phyloP scores from a whole-genome alignment of 345 rosid species.

The Brassica cretica region DNA sequence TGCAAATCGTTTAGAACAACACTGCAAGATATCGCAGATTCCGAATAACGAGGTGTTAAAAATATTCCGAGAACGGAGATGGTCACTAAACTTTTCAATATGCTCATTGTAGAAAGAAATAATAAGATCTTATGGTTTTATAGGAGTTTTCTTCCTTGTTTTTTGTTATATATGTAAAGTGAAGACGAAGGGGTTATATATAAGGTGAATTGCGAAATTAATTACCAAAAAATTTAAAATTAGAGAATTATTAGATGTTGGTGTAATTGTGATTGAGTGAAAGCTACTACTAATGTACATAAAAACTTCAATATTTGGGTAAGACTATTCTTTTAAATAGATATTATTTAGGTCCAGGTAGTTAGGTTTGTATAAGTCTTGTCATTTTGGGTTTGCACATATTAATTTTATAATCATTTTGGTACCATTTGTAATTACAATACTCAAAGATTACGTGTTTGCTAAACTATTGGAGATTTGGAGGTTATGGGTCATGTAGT shows the following conservation, averaged over 20 bases:
- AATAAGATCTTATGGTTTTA: not conserved
- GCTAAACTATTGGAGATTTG: conserved; percentile 12
- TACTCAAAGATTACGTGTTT: conserved; percentile 28
- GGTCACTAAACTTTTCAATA: conserved; percentile 17
- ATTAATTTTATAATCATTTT: conserved; percentile 16
- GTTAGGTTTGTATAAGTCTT: conserved; percentile 22
- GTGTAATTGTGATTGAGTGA: conserved; percentile 37
- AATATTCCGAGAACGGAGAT: conserved; percentile 36
- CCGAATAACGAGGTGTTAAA: conserved; percentile 40
- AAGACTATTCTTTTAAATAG: not conserved
- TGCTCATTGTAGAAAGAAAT: conserved; percentile 6
- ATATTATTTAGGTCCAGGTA: conserved; percentile 17
- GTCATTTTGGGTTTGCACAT: conserved; percentile 34
- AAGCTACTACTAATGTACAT: conserved; percentile 13
- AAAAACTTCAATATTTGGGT: conserved; percentile 24
- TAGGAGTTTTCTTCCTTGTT: not conserved
- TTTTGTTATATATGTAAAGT: conserved; percentile 12
- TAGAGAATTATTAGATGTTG: conserved; percentile 26
- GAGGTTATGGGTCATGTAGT: conserved; percentile 12
- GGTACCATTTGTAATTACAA: conserved; percentile 20
- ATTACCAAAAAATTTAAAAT: not conserved
- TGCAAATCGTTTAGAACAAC: conserved; percentile 60
- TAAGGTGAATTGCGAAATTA: not conserved
- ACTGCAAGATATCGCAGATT: conserved; percentile 60
- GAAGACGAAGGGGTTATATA: conserved; percentile 17